Evolutionary conservation across 768 basidiomycete genomes (phyloP).

Genomic region (Amanita jacksonii): DNA sequence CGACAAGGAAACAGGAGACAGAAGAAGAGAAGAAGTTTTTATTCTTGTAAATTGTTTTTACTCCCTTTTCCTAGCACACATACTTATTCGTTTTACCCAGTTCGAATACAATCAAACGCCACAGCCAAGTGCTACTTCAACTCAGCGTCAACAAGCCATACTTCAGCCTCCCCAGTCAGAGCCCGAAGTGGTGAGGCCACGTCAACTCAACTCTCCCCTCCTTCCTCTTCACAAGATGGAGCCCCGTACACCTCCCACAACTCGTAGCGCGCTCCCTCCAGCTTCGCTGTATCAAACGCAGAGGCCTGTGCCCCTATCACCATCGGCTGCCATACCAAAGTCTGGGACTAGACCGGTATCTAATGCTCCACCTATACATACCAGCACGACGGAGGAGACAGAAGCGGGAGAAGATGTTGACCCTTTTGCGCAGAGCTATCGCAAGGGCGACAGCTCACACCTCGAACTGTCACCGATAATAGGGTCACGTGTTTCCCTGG

Average conservation of each 20-base stretch:
- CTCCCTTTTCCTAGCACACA: not conserved
- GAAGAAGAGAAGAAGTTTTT: constrained; percentile 33
- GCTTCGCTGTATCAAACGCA: constrained; percentile 7
- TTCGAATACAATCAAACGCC: constrained; percentile 24
- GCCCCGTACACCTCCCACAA: constrained; percentile 10
- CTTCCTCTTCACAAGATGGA: constrained; percentile 10
- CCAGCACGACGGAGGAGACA: constrained; percentile 8
- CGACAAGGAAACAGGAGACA: constrained; percentile 33
- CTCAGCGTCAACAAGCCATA: constrained; percentile 8
- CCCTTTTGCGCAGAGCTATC: constrained; percentile 30
- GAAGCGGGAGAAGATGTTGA: constrained; percentile 29
- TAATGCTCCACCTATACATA: constrained; percentile 5
- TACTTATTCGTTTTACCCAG: no score
- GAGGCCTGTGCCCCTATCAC: constrained; percentile 7
- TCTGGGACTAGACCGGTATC: not conserved
- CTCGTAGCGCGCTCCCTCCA: constrained; percentile 9
- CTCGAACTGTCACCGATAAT: not conserved
- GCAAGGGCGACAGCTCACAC: constrained; percentile 14
- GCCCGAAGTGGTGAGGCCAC: not conserved
- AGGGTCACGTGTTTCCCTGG: constrained; percentile 6
- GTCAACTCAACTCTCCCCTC: constrained; percentile 4
- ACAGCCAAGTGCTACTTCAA: constrained; percentile 9
- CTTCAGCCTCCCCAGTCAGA: constrained; percentile 7
- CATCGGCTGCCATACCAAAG: constrained; percentile 4
- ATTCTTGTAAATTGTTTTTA: constrained; percentile 22